Conservation (phyloP, 2,329 filamentous ascomycete species). For the Shiraia sp. region DNA sequence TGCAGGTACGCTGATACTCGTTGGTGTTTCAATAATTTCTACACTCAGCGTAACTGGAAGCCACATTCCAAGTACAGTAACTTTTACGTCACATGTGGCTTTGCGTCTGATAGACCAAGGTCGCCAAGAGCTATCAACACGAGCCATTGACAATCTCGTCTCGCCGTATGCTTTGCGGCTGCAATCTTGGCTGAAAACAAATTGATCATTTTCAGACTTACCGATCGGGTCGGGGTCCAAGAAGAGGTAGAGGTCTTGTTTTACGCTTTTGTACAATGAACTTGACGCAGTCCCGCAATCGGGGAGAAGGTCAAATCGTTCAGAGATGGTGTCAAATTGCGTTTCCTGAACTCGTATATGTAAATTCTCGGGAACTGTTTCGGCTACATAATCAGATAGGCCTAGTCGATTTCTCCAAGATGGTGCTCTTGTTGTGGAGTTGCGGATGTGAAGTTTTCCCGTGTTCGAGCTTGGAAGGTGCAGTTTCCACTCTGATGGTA, state of each 20-base stretch:
- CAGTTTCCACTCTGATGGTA: constrained; percentile 29
- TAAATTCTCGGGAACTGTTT: constrained; percentile 52
- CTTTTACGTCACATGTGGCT: constrained; percentile 1
- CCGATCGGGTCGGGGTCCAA: constrained; percentile 59
- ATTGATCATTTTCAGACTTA: constrained; percentile 53
- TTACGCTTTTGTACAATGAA: constrained; percentile 57
- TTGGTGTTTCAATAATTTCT: background rate
- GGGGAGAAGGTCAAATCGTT: constrained; percentile 56
- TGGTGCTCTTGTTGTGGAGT: constrained; percentile 16
- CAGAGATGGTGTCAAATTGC: constrained; percentile 46
- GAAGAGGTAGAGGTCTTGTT: constrained; percentile 57
- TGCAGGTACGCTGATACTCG: constrained; percentile 8
- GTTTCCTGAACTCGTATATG: constrained; percentile 43
- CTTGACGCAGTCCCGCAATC: constrained; percentile 62
- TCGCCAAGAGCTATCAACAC: constrained; percentile 44
- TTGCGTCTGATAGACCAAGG: constrained; percentile 26
- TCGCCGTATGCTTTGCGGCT: constrained; percentile 52
- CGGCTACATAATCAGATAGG: constrained; percentile 43
- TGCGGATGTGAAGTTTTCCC: constrained; percentile 21
- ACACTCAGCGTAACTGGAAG: constrained; percentile 6
- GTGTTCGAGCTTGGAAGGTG: constrained; percentile 15
- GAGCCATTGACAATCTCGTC: constrained; percentile 51
- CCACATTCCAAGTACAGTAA: constrained; percentile 16
- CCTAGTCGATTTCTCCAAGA: constrained; percentile 46
- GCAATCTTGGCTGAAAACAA: constrained; percentile 60